Base-by-base conservation (phyloP, 2,329 filamentous ascomycete species). In the Pestalotiopsis sp. region DNA sequence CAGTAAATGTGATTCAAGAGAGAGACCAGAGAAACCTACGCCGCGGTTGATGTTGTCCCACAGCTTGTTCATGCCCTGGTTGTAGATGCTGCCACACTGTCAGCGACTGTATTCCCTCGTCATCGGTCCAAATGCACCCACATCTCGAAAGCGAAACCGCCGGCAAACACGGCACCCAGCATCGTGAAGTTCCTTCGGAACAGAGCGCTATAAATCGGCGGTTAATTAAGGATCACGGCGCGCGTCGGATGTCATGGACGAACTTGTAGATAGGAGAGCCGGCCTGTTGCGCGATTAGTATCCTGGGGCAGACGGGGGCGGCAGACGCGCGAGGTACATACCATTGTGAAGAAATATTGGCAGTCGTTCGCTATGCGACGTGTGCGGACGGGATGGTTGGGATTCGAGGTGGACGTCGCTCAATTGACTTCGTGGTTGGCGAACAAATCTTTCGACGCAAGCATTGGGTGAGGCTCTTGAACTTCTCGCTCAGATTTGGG, bases 11-110 rank as follows among this genome's bases (percentile, higher is more conserved):
- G 7, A 20, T 17, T 60, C 45, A 12, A 13, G 20, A 31, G 25
- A 13, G 14, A 36, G 13, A 14, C 17, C 12, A 58, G 38, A 64
- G 62, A 13, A 61, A 91, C 93, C 79, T 93, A 98, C 95, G 78
- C 96, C 96, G 78, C 88, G 89, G 90, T 99, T 99, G 81, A 95
- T 83, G 80, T 83, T 87, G 82, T 99, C 94, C 96, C 96, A 99
- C 81, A 98, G 78, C 81, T 87, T 91, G 84, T 97, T 92, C 82
- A 95, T 92, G 77, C 84, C 83, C 69, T 88, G 88, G 84, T 98
- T 94, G 83, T 93, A 98, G 77, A 87, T 89, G 81, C 96, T 98
- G 78, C 78, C 55, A 69, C 41, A 68, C 73, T 71, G 74, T 83
- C 76, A 83, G 79, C 66, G 68, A 72, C 71, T 65, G 64, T 70